Percentiles rank a stretch among this genome's conserved stretches.
phyloP scores from a whole-genome alignment of 139 green algal species.

The Astrephomene gubernaculifera region DNA sequence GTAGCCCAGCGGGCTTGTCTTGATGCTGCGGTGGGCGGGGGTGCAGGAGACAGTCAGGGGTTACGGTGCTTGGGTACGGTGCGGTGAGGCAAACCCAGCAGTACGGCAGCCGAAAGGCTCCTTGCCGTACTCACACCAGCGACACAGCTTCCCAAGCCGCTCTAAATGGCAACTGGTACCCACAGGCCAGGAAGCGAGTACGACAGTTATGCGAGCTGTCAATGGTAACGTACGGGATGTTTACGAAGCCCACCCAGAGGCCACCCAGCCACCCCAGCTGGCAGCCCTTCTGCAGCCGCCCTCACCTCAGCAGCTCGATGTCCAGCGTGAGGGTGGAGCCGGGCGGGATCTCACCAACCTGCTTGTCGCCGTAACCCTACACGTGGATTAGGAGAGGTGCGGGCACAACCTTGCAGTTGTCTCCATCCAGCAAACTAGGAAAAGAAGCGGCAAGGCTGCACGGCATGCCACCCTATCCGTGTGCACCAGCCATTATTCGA shows the following conservation, averaged over 20 bases:
- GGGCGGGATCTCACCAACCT: slow-evolving; percentile 85
- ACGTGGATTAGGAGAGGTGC: not conserved
- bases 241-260: no score
- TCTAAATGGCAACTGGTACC: not conserved
- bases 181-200: no score
- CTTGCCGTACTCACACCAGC: not conserved
- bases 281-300: no score
- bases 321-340: slow-evolving; percentile 77
- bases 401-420: not conserved
- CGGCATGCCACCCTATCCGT: no score
- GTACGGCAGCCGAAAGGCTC: not conserved
- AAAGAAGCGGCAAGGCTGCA: no score
- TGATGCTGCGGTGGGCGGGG: slow-evolving; percentile 70
- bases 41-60: not conserved
- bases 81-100: not conserved
- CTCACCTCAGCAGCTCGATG: slow-evolving; percentile 80
- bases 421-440: no score
- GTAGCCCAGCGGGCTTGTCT: slow-evolving; percentile 69
- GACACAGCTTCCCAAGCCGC: not conserved
- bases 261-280: no score
- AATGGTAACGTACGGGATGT: no score
- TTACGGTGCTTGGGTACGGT: not conserved
- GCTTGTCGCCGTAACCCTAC: slow-evolving; percentile 75
- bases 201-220: no score
- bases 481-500: no score